phyloP scores from a whole-genome alignment of 2,329 filamentous ascomycete genomes.

The Escovopsis weberi region DNA sequence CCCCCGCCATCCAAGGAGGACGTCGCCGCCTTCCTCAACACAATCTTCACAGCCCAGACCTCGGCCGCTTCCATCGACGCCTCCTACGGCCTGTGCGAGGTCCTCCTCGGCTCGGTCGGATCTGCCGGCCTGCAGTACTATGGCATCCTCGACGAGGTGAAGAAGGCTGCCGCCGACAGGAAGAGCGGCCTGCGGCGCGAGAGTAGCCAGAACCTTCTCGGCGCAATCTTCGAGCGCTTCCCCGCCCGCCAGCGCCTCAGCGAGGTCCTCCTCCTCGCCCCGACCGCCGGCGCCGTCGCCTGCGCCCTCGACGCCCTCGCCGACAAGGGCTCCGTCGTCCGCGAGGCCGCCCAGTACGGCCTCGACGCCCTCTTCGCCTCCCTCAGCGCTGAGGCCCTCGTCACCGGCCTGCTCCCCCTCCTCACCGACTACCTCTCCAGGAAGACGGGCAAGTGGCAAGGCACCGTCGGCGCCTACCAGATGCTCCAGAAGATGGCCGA shows the following conservation, averaged over 20 bases:
- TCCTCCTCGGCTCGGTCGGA: conserved; percentile 40
- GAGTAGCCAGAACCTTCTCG: conserved; percentile 86
- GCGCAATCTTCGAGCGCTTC: conserved; percentile 84
- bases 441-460: conserved; percentile 92
- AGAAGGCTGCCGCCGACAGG: conserved; percentile 78
- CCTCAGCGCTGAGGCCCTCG: conserved; percentile 68
- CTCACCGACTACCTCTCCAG: conserved; percentile 65
- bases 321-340: conserved; percentile 80
- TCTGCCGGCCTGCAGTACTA: conserved; percentile 37
- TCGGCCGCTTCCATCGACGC: conserved; percentile 55
- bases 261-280: conserved; percentile 70
- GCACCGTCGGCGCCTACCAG: conserved; percentile 72
- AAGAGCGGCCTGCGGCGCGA: conserved; percentile 78
- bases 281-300: conserved; percentile 59
- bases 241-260: conserved; percentile 61
- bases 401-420: conserved; percentile 66
- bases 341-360: conserved; percentile 86
- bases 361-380: conserved; percentile 75
- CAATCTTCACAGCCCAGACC: conserved; percentile 53
- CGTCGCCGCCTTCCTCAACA: conserved; percentile 47
- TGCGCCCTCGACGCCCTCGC: conserved; percentile 71
- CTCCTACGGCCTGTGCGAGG: conserved; percentile 45
- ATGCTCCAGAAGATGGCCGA: conserved; percentile 87
- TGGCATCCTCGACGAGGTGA: conserved; percentile 39
- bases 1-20: conserved; percentile 52